A percentile compares a stretch with the other conserved stretches of the same genome.
Conservation (phyloP, 1,139 yeast species). For the Saccharomyces pastorianus region DNA sequence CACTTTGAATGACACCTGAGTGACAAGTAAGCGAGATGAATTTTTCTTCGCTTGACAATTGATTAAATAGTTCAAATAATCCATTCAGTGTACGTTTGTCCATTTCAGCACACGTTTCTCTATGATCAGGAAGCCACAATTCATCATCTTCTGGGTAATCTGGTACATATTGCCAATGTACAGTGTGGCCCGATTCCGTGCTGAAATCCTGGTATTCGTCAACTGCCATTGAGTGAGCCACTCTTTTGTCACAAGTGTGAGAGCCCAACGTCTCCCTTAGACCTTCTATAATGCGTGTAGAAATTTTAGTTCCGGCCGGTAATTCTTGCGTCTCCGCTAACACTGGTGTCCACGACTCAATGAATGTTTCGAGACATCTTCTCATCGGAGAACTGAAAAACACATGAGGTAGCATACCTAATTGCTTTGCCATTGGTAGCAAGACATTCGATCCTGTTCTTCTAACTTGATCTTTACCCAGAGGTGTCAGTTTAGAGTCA, state of each 20-base stretch:
- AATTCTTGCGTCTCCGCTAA: slow-evolving; percentile 10
- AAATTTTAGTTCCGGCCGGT: slow-evolving; percentile 23
- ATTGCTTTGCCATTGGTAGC: slow-evolving; percentile 35
- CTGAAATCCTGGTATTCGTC: slow-evolving; percentile 17
- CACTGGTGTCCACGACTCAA: slow-evolving; percentile 50
- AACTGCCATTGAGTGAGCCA: slow-evolving; percentile 17
- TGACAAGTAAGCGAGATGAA: slow-evolving; percentile 49
- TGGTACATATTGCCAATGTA: slow-evolving; percentile 38
- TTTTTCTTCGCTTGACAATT: slow-evolving; percentile 28
- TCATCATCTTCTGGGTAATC: slow-evolving; percentile 44
- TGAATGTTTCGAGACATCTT: slow-evolving; percentile 51
- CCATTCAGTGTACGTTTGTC: slow-evolving; percentile 40
- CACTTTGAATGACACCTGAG: slow-evolving; percentile 51
- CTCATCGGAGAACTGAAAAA: slow-evolving; percentile 61
- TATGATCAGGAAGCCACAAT: slow-evolving; percentile 35
- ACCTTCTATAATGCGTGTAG: slow-evolving; percentile 36
- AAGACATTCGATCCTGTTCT: slow-evolving; percentile 41
- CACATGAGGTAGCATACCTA: slow-evolving; percentile 45
- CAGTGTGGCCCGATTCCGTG: slow-evolving; percentile 14
- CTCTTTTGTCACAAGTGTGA: slow-evolving; percentile 59
- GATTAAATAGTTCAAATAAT: slow-evolving; percentile 33
- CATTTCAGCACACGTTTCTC: slow-evolving; percentile 44
- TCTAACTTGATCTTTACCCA: slow-evolving; percentile 47
- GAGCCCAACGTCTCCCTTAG: slow-evolving; percentile 61
- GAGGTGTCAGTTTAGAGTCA: slow-evolving; percentile 40